Percentiles rank a stretch among this genome's conserved stretches.
Conservation (phyloP, 768 basidiomycete genomes). For the Tricholoma saponaceum region DNA sequence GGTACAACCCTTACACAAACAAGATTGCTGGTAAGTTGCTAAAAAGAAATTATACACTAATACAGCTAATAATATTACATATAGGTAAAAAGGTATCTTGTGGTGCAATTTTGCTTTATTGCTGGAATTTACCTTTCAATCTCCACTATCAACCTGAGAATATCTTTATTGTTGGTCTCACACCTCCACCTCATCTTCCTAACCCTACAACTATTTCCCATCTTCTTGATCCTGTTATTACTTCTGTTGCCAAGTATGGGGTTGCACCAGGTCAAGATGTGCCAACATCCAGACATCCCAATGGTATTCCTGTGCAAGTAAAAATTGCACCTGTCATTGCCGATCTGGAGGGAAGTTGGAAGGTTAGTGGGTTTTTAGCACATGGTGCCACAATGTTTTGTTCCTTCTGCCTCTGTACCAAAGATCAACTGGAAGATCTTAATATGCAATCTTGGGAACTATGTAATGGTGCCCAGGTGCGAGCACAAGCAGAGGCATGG, state of each 20-base stretch:
- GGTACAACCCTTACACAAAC: constrained; percentile 32
- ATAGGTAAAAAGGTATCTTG: constrained; percentile 17
- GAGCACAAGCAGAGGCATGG: constrained; percentile 11
- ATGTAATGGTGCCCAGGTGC: constrained; percentile 12
- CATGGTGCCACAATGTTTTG: constrained; percentile 6
- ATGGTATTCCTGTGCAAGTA: constrained; percentile 9
- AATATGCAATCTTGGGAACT: constrained; percentile 15
- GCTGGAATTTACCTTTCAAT: constrained; percentile 29
- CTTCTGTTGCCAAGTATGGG: constrained; percentile 9
- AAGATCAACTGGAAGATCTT: constrained; percentile 15
- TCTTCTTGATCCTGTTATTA: constrained; percentile 14
- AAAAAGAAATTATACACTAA: not conserved
- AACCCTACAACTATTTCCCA: constrained; percentile 14
- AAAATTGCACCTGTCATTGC: constrained; percentile 19
- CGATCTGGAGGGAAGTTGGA: constrained; percentile 19
- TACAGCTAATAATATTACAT: not conserved
- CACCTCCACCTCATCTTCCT: constrained; percentile 28
- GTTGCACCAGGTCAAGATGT: constrained; percentile 8
- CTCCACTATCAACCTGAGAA: constrained; percentile 27
- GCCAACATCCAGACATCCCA: constrained; percentile 9
- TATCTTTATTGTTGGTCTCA: constrained; percentile 27
- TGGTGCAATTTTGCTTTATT: constrained; percentile 26
- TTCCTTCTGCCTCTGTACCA: constrained; percentile 15
- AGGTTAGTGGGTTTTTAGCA: constrained; percentile 17
- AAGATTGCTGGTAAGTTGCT: constrained; percentile 26